Base-by-base conservation (phyloP, 805 yeast genomes). In the Saturnispora serradocipensis region DNA sequence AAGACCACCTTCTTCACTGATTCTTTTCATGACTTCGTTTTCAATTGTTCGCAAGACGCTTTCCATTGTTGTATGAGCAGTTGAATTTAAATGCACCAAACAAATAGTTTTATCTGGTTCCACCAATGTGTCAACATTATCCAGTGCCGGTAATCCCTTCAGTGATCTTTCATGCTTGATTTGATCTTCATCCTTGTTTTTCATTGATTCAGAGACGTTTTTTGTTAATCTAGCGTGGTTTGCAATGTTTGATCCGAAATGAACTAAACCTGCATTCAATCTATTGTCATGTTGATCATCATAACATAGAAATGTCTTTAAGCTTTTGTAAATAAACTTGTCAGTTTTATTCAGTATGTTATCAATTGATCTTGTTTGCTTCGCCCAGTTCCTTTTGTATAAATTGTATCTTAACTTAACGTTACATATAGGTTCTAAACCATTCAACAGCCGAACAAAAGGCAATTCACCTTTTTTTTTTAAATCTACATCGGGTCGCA, bases 171-270 rank as follows among this genome's bases (percentile, higher is more conserved):
- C 51, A 25, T 36, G 35, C 18, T 49, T 43, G 13, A 43, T 25
- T 36, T 49, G 47, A 36, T 43, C 47, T 49, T 49, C 47, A 35
- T 49, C 47, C 13, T 49, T 49, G 16, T 49, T 40, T 25, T 18
- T 49, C 18, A 49, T 16, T 5, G 47, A 43, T 3, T 52, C 54
- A 24, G 56, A 56, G 25, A 67, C 59, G 44, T 64, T 63, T 20
- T 61, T 58, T 9, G 70, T 61, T 35, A 68, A 52, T 30, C 71
- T 67, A 24, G 72, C 62, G 49, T 68, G 72, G 28, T 73, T 71
- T 2, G 75, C 63, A 22, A 72, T 65, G 53, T 73, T 74, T 3
- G 77, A 66, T 3, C 77, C 78, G 42, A 75, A 58, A 48, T 62
- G 62, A 9, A 75, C 55, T 47, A 75, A 60, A 10, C 70, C 68